phyloP scores from a whole-genome alignment of 73 alveolate genomes.

The Paramecium octaurelia region DNA sequence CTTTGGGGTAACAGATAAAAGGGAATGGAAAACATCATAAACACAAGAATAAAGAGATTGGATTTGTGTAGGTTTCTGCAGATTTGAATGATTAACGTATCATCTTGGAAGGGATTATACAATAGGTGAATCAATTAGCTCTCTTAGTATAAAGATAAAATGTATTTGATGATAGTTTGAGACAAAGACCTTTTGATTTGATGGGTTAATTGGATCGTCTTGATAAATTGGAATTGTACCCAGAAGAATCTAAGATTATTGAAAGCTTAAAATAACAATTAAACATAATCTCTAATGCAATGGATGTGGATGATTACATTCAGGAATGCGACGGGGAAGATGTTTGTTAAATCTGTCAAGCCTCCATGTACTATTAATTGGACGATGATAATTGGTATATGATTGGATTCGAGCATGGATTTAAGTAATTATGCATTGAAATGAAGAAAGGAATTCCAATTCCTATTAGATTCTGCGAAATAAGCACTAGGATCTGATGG shows the following conservation, averaged over 20 bases:
- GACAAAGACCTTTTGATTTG: neutral
- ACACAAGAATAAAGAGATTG: neutral
- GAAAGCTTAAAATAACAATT: constrained; percentile 8
- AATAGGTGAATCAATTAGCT: constrained; percentile 44
- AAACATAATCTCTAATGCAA: neutral
- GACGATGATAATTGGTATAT: constrained; percentile 53
- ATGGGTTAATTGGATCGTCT: neutral
- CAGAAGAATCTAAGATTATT: constrained; percentile 38
- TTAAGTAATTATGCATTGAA: constrained; percentile 1
- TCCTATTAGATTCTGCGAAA: constrained; percentile 12
- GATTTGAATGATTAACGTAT: constrained; percentile 12
- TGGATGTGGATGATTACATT: constrained; percentile 3
- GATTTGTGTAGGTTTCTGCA: constrained; percentile 38
- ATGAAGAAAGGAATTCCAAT: constrained; percentile 43
- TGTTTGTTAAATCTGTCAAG: constrained; percentile 30
- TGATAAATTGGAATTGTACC: neutral
- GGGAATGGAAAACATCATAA: constrained; percentile 26
- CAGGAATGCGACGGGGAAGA: neutral
- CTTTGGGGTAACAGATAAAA: neutral
- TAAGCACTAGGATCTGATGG: constrained; percentile 21
- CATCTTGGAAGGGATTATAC: constrained; percentile 13
- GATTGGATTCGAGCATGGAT: constrained; percentile 56
- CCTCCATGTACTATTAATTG: neutral
- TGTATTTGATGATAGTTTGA: constrained; percentile 7
- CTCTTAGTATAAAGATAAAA: constrained; percentile 12